Evolutionary conservation across 169 alveolate genomes (phyloP).

Genomic region (Plasmodium falciparum): DNA sequence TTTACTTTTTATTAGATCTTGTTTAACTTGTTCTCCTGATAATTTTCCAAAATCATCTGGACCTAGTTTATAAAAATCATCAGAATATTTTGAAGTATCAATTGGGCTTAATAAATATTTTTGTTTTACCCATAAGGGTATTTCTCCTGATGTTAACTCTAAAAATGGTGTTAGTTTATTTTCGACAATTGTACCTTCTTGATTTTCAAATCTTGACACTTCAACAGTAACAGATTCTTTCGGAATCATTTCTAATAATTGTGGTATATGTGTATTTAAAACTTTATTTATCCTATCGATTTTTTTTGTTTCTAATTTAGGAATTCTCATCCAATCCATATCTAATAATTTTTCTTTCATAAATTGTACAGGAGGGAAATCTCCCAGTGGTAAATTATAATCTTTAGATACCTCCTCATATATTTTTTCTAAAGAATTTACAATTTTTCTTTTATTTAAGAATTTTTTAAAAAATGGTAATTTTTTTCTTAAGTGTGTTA

Average conservation of each 20-base stretch:
- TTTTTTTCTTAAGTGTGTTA: slow-evolving; percentile 69
- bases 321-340: slow-evolving; percentile 75
- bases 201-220: slow-evolving; percentile 13
- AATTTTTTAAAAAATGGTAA: slow-evolving; percentile 70
- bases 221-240: slow-evolving; percentile 62
- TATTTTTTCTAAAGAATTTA: slow-evolving; percentile 40
- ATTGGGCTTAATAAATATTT: slow-evolving; percentile 45
- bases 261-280: slow-evolving; percentile 76
- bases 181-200: slow-evolving; percentile 73
- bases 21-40: slow-evolving; percentile 80
- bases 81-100: slow-evolving; percentile 70
- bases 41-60: slow-evolving; percentile 75
- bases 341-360: slow-evolving; percentile 67
- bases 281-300: slow-evolving; percentile 75
- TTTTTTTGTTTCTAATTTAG: slow-evolving; percentile 75
- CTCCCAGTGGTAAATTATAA: slow-evolving; percentile 76
- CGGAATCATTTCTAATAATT: slow-evolving; percentile 78
- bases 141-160: slow-evolving; percentile 59
- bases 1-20: slow-evolving; percentile 79
- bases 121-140: slow-evolving; percentile 71
- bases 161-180: slow-evolving; percentile 65
- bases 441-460: slow-evolving; percentile 34
- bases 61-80: slow-evolving; percentile 77
- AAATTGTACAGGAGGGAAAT: slow-evolving; percentile 74
- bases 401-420: slow-evolving; percentile 73